Percentiles rank a stretch among this genome's conserved stretches.
Conservation (phyloP, 768 basidiomycete genomes). For the Dentipellis sp. region DNA sequence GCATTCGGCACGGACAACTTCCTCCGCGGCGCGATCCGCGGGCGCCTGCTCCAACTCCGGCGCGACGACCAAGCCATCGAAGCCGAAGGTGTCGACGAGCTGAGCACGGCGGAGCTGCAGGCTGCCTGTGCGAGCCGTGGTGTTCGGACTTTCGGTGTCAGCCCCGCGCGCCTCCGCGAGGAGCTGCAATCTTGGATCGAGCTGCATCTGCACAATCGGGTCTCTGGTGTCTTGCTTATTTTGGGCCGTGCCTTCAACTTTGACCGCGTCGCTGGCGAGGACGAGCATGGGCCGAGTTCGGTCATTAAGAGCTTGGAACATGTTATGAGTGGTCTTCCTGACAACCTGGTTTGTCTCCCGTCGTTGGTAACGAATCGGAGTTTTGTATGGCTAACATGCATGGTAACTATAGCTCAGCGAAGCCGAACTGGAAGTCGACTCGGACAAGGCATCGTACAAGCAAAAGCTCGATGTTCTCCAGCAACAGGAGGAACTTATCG, state of each 20-base stretch:
- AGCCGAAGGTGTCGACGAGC: conserved; percentile 79
- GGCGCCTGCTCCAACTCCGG: conserved; percentile 71
- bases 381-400: conserved; percentile 1
- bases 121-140: conserved; percentile 91
- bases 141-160: conserved; percentile 80
- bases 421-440: conserved; percentile 93
- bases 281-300: conserved; percentile 75
- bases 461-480: conserved; percentile 97
- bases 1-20: conserved; percentile 99
- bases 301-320: conserved; percentile 79
- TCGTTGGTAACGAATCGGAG: neutral
- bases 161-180: conserved; percentile 80
- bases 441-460: conserved; percentile 91
- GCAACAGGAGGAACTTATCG: conserved; percentile 98
- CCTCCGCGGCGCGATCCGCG: conserved; percentile 83
- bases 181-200: conserved; percentile 91
- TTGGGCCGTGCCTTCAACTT: conserved; percentile 95
- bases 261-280: conserved; percentile 62
- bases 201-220: conserved; percentile 80
- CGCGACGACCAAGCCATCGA: conserved; percentile 92
- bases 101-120: conserved; percentile 88
- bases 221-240: conserved; percentile 89
- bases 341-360: conserved; percentile 66
- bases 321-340: conserved; percentile 87
- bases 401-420: conserved; percentile 70